Evolutionary conservation across 164 flowering plant genomes (phyloP).

Genomic region (Liriodendron chinense): DNA sequence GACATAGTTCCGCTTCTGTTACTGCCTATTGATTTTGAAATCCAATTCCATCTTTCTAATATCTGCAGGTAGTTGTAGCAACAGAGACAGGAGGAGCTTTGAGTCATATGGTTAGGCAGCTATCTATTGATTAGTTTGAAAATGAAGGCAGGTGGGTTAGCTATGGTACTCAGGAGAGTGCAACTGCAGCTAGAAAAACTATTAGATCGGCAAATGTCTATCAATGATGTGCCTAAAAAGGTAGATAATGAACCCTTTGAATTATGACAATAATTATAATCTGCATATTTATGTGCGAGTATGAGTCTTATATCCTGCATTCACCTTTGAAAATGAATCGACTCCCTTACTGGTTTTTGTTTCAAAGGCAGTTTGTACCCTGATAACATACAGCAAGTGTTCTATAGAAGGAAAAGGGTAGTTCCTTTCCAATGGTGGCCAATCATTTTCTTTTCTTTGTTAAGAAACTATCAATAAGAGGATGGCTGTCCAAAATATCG

Average conservation of each 20-base stretch:
- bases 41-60: background rate
- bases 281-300: background rate
- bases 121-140: slow-evolving; percentile 43
- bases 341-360: background rate
- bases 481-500: background rate
- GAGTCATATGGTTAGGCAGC: slow-evolving; percentile 43
- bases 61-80: slow-evolving; percentile 81
- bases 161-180: slow-evolving; percentile 97
- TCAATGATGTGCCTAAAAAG: slow-evolving; percentile 96
- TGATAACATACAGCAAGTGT: background rate
- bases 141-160: slow-evolving; percentile 98
- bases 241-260: slow-evolving; percentile 29
- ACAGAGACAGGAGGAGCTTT: slow-evolving; percentile 80
- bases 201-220: slow-evolving; percentile 93
- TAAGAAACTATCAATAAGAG: background rate
- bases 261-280: background rate
- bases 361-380: background rate
- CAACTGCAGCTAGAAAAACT: slow-evolving; percentile 95
- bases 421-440: background rate
- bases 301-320: background rate
- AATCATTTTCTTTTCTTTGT: background rate
- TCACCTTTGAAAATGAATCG: too few relatives aligned
- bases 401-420: background rate
- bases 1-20: background rate
- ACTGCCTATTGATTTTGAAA: background rate